Conservation (phyloP, 2,329 filamentous ascomycete species). For the Colletotrichum endophyticum region DNA sequence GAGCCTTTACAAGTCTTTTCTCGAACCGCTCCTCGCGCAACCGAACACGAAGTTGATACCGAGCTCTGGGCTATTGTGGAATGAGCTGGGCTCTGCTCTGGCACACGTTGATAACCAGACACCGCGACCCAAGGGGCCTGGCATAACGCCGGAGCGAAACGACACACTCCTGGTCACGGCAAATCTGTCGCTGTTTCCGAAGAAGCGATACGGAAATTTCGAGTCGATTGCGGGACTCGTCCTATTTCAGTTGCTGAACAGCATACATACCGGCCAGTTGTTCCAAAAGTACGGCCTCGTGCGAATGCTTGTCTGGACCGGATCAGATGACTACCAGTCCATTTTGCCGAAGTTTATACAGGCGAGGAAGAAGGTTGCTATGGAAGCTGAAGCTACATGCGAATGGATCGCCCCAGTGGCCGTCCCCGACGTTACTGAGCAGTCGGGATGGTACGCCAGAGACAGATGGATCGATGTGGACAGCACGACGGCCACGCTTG, state of each 20-base stretch:
- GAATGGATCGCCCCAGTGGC: conserved; percentile 66
- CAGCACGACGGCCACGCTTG: conserved; percentile 42
- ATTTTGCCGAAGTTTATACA: conserved; percentile 66
- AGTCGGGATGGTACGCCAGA: conserved; percentile 36
- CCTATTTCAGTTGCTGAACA: conserved; percentile 64
- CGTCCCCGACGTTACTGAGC: conserved; percentile 33
- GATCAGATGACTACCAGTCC: conserved; percentile 60
- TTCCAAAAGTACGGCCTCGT: conserved; percentile 81
- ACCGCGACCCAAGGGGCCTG: conserved; percentile 37
- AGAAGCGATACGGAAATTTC: conserved; percentile 54
- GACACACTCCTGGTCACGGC: conserved; percentile 75
- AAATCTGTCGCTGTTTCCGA: conserved; percentile 65
- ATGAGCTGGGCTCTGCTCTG: conserved; percentile 61
- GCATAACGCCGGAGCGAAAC: conserved; percentile 61
- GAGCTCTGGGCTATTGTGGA: conserved; percentile 64
- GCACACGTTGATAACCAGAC: conserved; percentile 61
- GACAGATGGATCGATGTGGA: conserved; percentile 54
- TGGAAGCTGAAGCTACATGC: conserved; percentile 66
- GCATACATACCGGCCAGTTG: conserved; percentile 61
- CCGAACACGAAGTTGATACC: conserved; percentile 56
- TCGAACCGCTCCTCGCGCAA: conserved; percentile 60
- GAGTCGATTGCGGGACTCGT: conserved; percentile 63
- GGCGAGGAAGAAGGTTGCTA: conserved; percentile 58
- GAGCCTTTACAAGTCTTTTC: conserved; percentile 62
- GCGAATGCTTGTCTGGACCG: conserved; percentile 77